Base-by-base conservation (phyloP, 495 filamentous ascomycete species). In the Penicillium cinerascens region DNA sequence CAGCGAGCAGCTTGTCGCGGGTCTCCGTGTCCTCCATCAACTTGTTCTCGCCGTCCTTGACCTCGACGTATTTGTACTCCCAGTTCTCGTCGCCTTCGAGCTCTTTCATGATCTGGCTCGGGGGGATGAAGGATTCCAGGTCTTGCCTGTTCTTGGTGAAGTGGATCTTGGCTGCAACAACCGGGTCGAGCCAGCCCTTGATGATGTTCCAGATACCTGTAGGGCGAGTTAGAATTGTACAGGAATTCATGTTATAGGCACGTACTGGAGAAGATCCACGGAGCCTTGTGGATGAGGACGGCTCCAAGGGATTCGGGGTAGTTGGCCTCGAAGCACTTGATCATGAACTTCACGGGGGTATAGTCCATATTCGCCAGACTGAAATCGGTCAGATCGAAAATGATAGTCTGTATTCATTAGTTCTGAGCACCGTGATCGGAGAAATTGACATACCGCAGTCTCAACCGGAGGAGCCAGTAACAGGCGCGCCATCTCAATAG, bases 271-370 rank as follows among this genome's bases (percentile, higher is more conserved):
- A 98, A 98, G 35, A 97, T 74, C 93, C 92, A 98, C 4, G 93
- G 93, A 0, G 93, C 85, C 68, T 96, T 96, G 74, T 98, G 91
- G 29, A 98, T 89, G n/a, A 97, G 84, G 6, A 97, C 91, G 6
- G 89, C 76, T 42, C 95, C 93, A 0, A 98, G 77, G 45, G 81
- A 88, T 66, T 97, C 95, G 22, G 95, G 93, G 65, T 97, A 98
- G 70, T 98, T 97, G 44, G 93, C 95, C 73, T 97, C 95, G 66
- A 98, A 98, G 71, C 91, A 96, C 74, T 96, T 96, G 75, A 97
- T 97, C 83, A 98, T 95, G 76, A 97, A 97, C 62, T 92, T 97
- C 21, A 98, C 90, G 0, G 93, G 93, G 0, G 89, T 82, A 65
- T 97, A 97, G 65, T 98, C 93, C 93, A 98, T 96, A 68, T 98